These are phyloP conservation scores for Vitis riparia DNA, from an alignment of 164 flowering plant genomes.

Conservation along the genomic window DNA sequence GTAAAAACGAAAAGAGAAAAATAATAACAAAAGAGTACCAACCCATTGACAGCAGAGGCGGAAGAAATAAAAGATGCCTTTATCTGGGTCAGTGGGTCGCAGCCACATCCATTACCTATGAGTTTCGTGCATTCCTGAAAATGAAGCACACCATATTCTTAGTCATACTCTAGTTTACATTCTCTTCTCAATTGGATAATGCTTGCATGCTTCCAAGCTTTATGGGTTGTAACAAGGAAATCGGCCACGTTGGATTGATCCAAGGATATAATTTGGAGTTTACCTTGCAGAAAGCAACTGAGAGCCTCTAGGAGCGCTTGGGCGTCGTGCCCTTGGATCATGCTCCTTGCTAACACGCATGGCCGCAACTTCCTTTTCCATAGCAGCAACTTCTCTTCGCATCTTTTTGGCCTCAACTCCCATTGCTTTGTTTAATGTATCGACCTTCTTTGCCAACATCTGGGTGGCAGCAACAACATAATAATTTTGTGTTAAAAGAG, in stretches of 20 bases:
- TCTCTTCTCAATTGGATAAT: not conserved
- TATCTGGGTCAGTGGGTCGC: not conserved
- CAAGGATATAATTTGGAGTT: not conserved
- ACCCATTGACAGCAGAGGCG: not conserved
- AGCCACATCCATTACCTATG: conserved; percentile 1
- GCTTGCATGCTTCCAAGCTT: conserved; percentile 1
- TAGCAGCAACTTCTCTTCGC: conserved; percentile 66
- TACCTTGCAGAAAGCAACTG: conserved; percentile 44
- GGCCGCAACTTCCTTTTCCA: conserved; percentile 76
- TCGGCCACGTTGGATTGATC: not conserved
- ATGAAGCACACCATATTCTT: not conserved
- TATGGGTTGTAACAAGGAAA: no score
- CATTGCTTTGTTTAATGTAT: conserved; percentile 71
- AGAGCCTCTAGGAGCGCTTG: conserved; percentile 40
- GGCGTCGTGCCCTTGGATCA: conserved; percentile 39
- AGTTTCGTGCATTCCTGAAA: conserved; percentile 26
- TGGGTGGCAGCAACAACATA: conserved; percentile 15
- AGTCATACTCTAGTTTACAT: not conserved
- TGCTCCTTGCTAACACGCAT: conserved; percentile 51
- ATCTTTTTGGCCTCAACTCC: conserved; percentile 77
- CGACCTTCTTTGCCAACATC: conserved; percentile 78
- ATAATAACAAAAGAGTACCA: not conserved
- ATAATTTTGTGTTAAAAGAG: not conserved
- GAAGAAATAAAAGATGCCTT: not conserved
- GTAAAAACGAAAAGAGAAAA: not conserved